Percentiles rank a stretch among this genome's conserved stretches.
These are phyloP conservation scores for Candida peoriensis DNA, from an alignment of 805 yeast species.

Conservation along the genomic window DNA sequence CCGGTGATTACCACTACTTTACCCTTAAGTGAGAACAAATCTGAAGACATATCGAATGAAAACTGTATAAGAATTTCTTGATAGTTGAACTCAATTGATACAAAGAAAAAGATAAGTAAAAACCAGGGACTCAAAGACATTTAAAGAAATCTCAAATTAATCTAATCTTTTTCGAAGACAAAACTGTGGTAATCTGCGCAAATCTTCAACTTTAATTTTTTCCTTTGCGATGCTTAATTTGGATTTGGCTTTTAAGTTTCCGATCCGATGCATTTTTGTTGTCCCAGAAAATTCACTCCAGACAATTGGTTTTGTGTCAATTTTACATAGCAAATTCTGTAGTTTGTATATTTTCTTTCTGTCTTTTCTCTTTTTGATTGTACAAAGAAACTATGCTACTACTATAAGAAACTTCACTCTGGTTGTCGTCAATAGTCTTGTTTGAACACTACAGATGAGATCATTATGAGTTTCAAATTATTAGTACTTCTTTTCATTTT, in stretches of 20 bases:
- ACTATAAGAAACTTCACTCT: no score
- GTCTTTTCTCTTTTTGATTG: no score
- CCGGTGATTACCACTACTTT: constrained; percentile 82
- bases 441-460: neutral
- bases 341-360: no score
- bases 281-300: neutral
- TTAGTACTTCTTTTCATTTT: neutral
- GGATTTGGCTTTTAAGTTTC: neutral
- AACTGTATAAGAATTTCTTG: no score
- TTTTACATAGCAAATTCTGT: neutral
- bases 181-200: no score
- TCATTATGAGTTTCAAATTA: neutral
- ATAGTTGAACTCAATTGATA: no score
- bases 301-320: neutral
- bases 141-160: no score
- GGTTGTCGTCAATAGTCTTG: no score
- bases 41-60: constrained; percentile 30
- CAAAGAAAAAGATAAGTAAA: no score
- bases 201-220: neutral
- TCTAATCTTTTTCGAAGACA: no score
- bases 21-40: constrained; percentile 73
- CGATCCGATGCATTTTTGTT: neutral
- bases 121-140: no score
- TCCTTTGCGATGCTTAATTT: neutral
- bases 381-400: no score